These are phyloP conservation scores for Erythrophleum ivorense DNA, from an alignment of 331 rosid genomes.

Conservation along the genomic window DNA sequence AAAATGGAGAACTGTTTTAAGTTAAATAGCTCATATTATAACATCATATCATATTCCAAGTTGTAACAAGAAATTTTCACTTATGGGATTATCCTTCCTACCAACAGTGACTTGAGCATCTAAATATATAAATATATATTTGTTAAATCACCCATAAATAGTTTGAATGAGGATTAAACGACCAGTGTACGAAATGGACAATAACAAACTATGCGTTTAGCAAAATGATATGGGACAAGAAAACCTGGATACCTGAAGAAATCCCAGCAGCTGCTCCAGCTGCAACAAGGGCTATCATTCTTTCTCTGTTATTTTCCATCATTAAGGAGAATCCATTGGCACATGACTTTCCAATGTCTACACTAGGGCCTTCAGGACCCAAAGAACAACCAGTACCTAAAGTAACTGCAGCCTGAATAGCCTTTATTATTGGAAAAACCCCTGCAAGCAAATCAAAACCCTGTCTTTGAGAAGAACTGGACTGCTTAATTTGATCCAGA, in stretches of 20 bases:
- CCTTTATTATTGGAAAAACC: conserved; percentile 66
- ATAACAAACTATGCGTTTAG: not conserved
- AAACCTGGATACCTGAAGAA: conserved; percentile 61
- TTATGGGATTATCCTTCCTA: conserved; percentile 16
- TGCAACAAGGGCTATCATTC: conserved; percentile 75
- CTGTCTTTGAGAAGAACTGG: conserved; percentile 55
- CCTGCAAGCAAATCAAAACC: conserved; percentile 71
- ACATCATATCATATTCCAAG: not conserved
- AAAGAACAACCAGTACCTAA: conserved; percentile 79
- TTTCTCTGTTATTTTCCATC: conserved; percentile 80
- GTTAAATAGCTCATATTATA: not conserved
- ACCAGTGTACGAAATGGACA: conserved; percentile 31
- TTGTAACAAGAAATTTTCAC: not conserved
- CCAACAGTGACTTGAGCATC: not conserved
- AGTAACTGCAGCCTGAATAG: conserved; percentile 73
- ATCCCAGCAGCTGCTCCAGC: conserved; percentile 87
- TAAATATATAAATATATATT: not conserved
- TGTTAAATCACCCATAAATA: not conserved
- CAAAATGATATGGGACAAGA: not conserved
- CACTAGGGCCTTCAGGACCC: conserved; percentile 89
- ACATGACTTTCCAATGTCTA: conserved; percentile 79
- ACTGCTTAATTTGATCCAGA: conserved; percentile 64
- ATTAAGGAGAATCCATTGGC: conserved; percentile 71
- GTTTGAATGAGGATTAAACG: conserved; percentile 17
- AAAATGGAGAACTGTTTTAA: not conserved